These are phyloP conservation scores for Xylariaceae sp. DNA, from an alignment of 2,329 filamentous ascomycete species.

Conservation along the genomic window DNA sequence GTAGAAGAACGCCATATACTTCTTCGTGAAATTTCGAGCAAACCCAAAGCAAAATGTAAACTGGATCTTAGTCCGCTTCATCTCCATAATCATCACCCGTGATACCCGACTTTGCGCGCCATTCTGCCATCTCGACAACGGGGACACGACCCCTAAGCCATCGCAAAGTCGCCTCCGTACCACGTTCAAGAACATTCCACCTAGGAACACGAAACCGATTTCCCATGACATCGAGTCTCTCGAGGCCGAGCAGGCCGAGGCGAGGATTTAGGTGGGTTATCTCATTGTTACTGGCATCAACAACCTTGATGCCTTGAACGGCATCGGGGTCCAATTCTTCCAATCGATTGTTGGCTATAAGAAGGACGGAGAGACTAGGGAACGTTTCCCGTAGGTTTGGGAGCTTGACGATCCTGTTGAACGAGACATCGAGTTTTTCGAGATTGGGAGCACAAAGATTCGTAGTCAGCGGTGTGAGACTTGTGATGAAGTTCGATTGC, in stretches of 20 bases:
- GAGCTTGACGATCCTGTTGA: slow-evolving; percentile 74
- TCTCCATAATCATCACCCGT: slow-evolving; percentile 6
- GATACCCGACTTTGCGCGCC: slow-evolving; percentile 43
- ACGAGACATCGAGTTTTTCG: slow-evolving; percentile 74
- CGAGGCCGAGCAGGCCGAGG: slow-evolving; percentile 68
- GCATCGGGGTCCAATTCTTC: slow-evolving; percentile 68
- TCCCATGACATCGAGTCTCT: slow-evolving; percentile 73
- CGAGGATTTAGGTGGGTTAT: slow-evolving; percentile 78
- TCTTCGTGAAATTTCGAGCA: too few relatives aligned
- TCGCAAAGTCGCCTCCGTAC: slow-evolving; percentile 77
- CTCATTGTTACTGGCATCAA: slow-evolving; percentile 83
- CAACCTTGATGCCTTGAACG: slow-evolving; percentile 69
- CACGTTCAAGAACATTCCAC: slow-evolving; percentile 79
- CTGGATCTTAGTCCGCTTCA: too few relatives aligned
- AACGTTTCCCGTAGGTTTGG: slow-evolving; percentile 66
- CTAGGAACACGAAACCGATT: slow-evolving; percentile 87
- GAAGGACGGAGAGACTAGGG: slow-evolving; percentile 66
- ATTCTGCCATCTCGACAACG: slow-evolving; percentile 55
- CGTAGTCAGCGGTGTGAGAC: slow-evolving; percentile 62
- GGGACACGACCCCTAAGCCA: slow-evolving; percentile 80
- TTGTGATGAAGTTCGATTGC: slow-evolving; percentile 69
- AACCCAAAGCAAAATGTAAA: too few relatives aligned
- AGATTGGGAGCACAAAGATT: slow-evolving; percentile 72
- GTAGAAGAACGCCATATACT: too few relatives aligned
- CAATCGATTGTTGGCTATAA: slow-evolving; percentile 78